Conservation (phyloP, 495 filamentous ascomycete species). For the Xylaria venustula region DNA sequence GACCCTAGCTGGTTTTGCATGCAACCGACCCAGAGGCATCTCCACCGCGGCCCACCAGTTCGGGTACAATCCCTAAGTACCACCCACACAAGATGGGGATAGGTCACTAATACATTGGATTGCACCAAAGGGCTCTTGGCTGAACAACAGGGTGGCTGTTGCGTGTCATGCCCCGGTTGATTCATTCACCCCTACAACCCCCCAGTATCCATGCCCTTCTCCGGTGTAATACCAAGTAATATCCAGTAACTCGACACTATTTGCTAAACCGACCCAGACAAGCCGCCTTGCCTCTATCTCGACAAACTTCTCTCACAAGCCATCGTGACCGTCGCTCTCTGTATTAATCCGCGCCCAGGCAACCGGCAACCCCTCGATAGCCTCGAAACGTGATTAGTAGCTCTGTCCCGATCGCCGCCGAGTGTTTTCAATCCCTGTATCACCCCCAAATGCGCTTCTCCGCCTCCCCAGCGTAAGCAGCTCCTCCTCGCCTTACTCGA, state of each 20-base stretch:
- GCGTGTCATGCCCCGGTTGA: conserved; percentile 14
- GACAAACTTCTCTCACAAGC: conserved; percentile 17
- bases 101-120: too few species aligned
- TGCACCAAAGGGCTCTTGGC: neutral
- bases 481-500: neutral
- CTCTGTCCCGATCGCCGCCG: conserved; percentile 7
- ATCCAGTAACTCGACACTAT: conserved; percentile 18
- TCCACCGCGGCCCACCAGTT: conserved; percentile 10
- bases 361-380: conserved; percentile 15
- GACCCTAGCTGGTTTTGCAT: too few species aligned
- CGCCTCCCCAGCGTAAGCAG: conserved; percentile 10
- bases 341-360: conserved; percentile 12
- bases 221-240: neutral
- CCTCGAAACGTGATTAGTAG: conserved; percentile 13
- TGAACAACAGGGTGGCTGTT: neutral
- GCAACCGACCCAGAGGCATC: neutral
- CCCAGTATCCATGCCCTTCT: neutral
- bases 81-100: too few species aligned
- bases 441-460: conserved; percentile 12
- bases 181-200: conserved; percentile 10
- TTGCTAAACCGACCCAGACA: conserved; percentile 14
- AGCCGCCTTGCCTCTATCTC: conserved; percentile 14
- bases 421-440: neutral
- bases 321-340: conserved; percentile 16
- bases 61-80: neutral